phyloP scores from a whole-genome alignment of 2,329 filamentous ascomycete species.

The Fonsecaea multimorphosa region DNA sequence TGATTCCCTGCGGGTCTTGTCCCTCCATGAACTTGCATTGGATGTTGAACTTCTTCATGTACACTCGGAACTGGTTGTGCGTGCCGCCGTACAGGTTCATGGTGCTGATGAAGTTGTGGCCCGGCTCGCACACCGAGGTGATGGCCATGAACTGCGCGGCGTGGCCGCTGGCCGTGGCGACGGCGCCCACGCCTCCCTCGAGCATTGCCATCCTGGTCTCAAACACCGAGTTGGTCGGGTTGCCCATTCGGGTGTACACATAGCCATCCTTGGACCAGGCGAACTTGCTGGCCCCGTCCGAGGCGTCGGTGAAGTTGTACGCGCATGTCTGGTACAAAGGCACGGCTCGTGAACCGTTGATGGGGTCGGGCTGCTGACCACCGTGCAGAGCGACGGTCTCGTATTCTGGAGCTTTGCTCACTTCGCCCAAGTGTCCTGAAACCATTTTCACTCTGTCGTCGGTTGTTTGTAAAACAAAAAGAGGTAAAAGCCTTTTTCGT shows the following conservation, averaged over 20 bases:
- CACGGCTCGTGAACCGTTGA: constrained; percentile 85
- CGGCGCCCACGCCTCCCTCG: constrained; percentile 73
- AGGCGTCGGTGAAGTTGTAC: constrained; percentile 92
- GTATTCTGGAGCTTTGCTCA: constrained; percentile 60
- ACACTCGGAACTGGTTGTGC: constrained; percentile 91
- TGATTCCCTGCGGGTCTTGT: constrained; percentile 71
- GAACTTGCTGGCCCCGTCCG: constrained; percentile 91
- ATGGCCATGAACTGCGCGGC: constrained; percentile 87
- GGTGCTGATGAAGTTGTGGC: constrained; percentile 87
- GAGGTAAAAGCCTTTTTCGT: too few species aligned
- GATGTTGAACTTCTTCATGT: constrained; percentile 78
- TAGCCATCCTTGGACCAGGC: constrained; percentile 96
- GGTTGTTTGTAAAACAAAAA: too few species aligned
- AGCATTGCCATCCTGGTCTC: constrained; percentile 66
- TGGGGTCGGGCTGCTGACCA: constrained; percentile 77
- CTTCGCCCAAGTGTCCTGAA: constrained; percentile 39
- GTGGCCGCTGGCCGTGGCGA: constrained; percentile 75
- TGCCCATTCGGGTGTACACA: constrained; percentile 96
- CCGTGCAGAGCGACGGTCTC: constrained; percentile 87
- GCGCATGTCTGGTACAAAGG: constrained; percentile 95
- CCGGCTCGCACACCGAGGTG: constrained; percentile 73
- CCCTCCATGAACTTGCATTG: constrained; percentile 79
- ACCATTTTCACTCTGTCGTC: constrained; percentile 41
- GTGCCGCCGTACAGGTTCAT: constrained; percentile 88
- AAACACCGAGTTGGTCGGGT: constrained; percentile 92